These are phyloP conservation scores for Aspergillus aculeatinus DNA, from an alignment of 2,329 filamentous ascomycete species.

Conservation along the genomic window DNA sequence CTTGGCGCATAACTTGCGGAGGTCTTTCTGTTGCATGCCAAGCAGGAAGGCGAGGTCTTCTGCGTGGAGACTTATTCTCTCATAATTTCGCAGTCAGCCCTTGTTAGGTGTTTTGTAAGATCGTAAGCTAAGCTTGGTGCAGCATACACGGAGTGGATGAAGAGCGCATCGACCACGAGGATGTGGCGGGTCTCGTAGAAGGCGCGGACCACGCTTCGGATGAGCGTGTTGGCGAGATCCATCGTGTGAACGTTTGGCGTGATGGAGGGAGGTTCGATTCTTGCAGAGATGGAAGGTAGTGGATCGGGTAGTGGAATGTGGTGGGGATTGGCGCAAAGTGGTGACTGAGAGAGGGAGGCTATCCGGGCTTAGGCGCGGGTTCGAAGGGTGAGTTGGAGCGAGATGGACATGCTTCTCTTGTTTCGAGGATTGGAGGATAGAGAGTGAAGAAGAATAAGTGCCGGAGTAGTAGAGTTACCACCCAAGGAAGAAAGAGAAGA, in stretches of 20 bases:
- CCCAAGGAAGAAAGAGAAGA: too few relatives aligned
- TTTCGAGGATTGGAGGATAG: background rate
- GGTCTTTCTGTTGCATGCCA: constrained; percentile 84
- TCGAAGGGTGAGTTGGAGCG: background rate
- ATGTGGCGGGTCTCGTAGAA: constrained; percentile 86
- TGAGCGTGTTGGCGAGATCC: constrained; percentile 72
- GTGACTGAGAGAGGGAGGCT: background rate
- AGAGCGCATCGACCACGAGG: constrained; percentile 75
- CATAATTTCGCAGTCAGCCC: background rate
- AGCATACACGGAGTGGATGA: constrained; percentile 67
- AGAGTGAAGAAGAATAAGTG: background rate
- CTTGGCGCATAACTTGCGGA: constrained; percentile 83
- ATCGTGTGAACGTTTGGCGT: constrained; percentile 38
- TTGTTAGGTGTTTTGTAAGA: background rate
- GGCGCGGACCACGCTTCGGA: constrained; percentile 80
- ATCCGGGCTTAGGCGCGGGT: background rate
- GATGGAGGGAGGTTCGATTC: background rate
- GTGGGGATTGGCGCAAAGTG: background rate
- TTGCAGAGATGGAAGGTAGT: background rate
- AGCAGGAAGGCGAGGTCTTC: constrained; percentile 85
- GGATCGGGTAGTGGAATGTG: background rate
- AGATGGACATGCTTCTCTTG: background rate
- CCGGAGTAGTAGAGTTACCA: too few relatives aligned
- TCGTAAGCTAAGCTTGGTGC: background rate
- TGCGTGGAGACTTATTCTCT: constrained; percentile 65